Conservation (phyloP, 2,329 filamentous ascomycete species). For the Fusarium torreyae region DNA sequence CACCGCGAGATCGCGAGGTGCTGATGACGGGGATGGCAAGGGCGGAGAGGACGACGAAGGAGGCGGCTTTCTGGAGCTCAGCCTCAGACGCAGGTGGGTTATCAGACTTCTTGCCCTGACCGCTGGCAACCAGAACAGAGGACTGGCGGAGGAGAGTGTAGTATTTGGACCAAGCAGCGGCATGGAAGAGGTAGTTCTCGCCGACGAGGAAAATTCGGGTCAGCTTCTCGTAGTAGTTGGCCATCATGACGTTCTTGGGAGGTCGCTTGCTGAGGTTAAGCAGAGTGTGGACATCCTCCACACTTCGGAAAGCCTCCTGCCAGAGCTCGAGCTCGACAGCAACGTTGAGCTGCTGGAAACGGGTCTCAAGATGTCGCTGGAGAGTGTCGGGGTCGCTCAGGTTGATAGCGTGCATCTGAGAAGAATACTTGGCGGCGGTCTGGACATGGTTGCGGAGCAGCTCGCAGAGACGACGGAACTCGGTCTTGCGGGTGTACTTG, state of each 20-base stretch:
- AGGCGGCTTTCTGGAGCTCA: constrained; percentile 93
- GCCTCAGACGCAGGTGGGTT: constrained; percentile 91
- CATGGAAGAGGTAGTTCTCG: constrained; percentile 99
- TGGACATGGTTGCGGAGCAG: constrained; percentile 98
- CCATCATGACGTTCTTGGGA: constrained; percentile 99
- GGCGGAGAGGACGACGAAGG: constrained; percentile 94
- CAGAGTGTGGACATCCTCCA: constrained; percentile 98
- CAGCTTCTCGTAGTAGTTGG: constrained; percentile 99
- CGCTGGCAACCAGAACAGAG: constrained; percentile 83
- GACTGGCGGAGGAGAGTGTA: constrained; percentile 97
- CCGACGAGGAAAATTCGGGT: constrained; percentile 98
- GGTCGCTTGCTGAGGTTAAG: constrained; percentile 98
- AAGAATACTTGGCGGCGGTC: constrained; percentile 98
- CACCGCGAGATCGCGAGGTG: constrained; percentile 94
- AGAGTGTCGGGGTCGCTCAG: constrained; percentile 97
- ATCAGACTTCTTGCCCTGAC: constrained; percentile 92
- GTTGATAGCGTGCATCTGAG: constrained; percentile 99
- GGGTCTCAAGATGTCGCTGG: constrained; percentile 96
- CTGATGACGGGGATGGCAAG: constrained; percentile 99
- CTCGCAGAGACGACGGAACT: constrained; percentile 98
- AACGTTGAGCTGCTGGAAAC: constrained; percentile 98
- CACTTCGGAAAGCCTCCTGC: constrained; percentile 99
- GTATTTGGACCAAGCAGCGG: constrained; percentile 96
- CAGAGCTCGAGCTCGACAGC: constrained; percentile 97
- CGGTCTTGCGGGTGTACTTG: constrained; percentile 98